A percentile compares a stretch with the other conserved stretches of the same genome.
Conservation (phyloP, 306 rosid genomes). For the Citrullus amarus region DNA sequence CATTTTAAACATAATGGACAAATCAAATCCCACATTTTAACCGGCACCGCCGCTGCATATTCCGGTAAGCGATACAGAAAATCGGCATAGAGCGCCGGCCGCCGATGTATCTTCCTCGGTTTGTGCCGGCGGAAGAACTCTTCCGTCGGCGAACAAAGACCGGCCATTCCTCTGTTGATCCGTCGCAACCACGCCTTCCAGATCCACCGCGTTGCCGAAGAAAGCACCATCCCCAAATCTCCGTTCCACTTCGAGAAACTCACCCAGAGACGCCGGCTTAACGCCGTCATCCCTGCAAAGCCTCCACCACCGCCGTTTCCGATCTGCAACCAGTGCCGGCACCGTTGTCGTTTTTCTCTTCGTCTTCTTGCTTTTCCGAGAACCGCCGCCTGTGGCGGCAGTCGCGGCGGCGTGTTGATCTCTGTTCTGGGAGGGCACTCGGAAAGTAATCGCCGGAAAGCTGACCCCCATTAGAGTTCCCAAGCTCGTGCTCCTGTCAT, state of each 20-base stretch:
- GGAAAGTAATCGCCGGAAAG: constrained; percentile 71
- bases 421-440: constrained; percentile 67
- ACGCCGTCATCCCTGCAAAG: constrained; percentile 62
- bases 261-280: constrained; percentile 68
- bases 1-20: background rate
- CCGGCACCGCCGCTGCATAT: constrained; percentile 71
- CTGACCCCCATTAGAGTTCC: constrained; percentile 90
- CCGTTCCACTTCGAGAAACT: constrained; percentile 87
- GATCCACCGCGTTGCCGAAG: constrained; percentile 71
- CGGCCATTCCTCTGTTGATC: constrained; percentile 42
- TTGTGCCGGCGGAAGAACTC: constrained; percentile 65
- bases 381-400: background rate
- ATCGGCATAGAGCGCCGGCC: constrained; percentile 44
- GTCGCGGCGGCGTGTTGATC: constrained; percentile 23
- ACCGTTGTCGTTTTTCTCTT: constrained; percentile 31
- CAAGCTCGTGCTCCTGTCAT: constrained; percentile 73
- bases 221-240: constrained; percentile 72
- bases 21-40: constrained; percentile 12
- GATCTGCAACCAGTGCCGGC: constrained; percentile 26
- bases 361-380: constrained; percentile 23
- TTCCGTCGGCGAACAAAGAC: constrained; percentile 59
- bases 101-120: constrained; percentile 28
- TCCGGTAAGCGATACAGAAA: constrained; percentile 58
- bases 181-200: constrained; percentile 49
- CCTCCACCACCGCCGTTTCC: constrained; percentile 85